Conservation (phyloP, 2,329 filamentous ascomycete species). For the Fusarium tanahbumbuense region DNA sequence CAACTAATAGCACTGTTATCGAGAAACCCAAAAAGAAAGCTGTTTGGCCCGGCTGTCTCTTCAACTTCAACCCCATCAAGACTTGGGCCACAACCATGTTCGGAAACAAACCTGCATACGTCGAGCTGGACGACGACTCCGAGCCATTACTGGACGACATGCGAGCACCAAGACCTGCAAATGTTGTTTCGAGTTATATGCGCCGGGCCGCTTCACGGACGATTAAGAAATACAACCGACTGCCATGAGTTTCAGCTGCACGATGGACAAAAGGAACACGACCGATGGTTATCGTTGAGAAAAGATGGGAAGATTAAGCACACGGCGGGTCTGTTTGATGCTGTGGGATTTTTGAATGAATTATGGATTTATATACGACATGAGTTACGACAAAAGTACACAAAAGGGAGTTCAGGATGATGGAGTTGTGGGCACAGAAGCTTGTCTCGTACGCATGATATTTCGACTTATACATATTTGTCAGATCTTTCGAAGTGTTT, state of each 20-base stretch:
- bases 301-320: neutral
- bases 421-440: neutral
- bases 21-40: neutral
- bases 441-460: neutral
- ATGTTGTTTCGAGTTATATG: conserved; percentile 57
- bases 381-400: neutral
- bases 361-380: neutral
- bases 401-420: neutral
- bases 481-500: neutral
- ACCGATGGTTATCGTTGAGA: neutral
- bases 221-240: conserved; percentile 54
- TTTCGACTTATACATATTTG: neutral
- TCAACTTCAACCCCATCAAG: conserved; percentile 23
- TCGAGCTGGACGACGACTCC: conserved; percentile 32
- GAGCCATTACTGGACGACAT: conserved; percentile 41
- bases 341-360: neutral
- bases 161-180: conserved; percentile 49
- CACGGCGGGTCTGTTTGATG: neutral
- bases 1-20: neutral
- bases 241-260: neutral
- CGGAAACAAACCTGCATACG: conserved; percentile 1
- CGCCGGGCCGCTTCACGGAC: conserved; percentile 55
- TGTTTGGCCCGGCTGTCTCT: conserved; percentile 25
- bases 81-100: conserved; percentile 18
- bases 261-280: neutral